A percentile compares a stretch with the other conserved stretches of the same genome.
Evolutionary conservation across 2,329 filamentous ascomycete species (phyloP).

Genomic region (Neocucurbitaria cava): DNA sequence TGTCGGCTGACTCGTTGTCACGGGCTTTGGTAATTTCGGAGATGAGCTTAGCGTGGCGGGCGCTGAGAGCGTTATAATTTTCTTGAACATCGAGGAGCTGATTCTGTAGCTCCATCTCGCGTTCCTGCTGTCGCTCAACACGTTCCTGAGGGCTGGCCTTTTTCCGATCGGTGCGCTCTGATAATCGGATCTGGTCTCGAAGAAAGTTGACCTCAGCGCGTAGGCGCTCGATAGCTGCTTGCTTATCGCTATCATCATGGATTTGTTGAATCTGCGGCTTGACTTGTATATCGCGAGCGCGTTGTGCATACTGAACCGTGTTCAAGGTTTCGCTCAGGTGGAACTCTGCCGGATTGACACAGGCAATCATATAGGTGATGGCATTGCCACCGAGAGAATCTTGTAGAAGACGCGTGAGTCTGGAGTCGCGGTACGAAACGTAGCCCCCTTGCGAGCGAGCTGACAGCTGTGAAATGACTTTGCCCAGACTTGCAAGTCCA

Average conservation of each 20-base stretch:
- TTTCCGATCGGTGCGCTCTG: slow-evolving; percentile 71
- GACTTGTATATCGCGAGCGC: slow-evolving; percentile 94
- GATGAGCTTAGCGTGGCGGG: slow-evolving; percentile 94
- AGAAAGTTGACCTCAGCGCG: slow-evolving; percentile 94
- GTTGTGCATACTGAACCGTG: slow-evolving; percentile 93
- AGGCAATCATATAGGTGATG: slow-evolving; percentile 99
- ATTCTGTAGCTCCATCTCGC: slow-evolving; percentile 90
- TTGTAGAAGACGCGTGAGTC: slow-evolving; percentile 90
- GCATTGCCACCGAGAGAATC: slow-evolving; percentile 96
- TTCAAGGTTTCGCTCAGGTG: slow-evolving; percentile 97
- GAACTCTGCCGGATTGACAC: slow-evolving; percentile 95
- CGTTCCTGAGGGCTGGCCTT: slow-evolving; percentile 69
- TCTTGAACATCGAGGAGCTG: slow-evolving; percentile 92
- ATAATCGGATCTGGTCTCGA: slow-evolving; percentile 88
- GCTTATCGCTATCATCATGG: slow-evolving; percentile 88
- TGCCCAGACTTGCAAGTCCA: slow-evolving; percentile 90
- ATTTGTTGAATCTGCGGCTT: slow-evolving; percentile 95
- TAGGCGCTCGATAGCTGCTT: slow-evolving; percentile 89
- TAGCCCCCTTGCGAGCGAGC: slow-evolving; percentile 86
- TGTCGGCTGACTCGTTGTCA: slow-evolving; percentile 66
- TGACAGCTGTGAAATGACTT: slow-evolving; percentile 97
- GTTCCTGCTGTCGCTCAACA: slow-evolving; percentile 79
- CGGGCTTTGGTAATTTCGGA: slow-evolving; percentile 88
- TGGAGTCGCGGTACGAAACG: slow-evolving; percentile 98
- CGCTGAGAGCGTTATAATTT: slow-evolving; percentile 88